These are phyloP conservation scores for Puccinia brachypodii DNA, from an alignment of 1,284 basidiomycete genomes.

Conservation along the genomic window DNA sequence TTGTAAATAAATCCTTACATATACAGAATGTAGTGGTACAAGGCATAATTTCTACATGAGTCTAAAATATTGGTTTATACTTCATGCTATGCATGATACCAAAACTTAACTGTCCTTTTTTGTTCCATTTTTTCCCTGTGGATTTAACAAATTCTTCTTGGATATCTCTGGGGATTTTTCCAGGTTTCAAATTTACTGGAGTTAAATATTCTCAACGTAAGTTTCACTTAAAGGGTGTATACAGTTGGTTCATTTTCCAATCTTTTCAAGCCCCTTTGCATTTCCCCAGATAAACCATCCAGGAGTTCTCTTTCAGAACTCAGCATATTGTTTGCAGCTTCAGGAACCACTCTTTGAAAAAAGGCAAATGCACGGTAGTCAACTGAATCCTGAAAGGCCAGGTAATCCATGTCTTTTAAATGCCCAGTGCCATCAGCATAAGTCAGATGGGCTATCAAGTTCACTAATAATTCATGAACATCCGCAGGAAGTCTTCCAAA, in stretches of 20 bases:
- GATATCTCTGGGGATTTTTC: too few relatives aligned
- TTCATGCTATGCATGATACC: too few relatives aligned
- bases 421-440: neutral
- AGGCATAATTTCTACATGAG: too few relatives aligned
- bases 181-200: too few relatives aligned
- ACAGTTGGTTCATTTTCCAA: neutral
- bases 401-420: neutral
- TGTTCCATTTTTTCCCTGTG: too few relatives aligned
- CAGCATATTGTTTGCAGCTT: neutral
- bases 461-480: conserved; percentile 5
- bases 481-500: conserved; percentile 29
- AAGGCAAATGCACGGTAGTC: conserved; percentile 19
- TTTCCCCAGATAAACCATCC: neutral
- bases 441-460: conserved; percentile 11
- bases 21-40: too few relatives aligned
- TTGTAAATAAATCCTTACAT: too few relatives aligned
- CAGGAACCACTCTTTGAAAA: conserved; percentile 4
- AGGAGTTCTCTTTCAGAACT: neutral
- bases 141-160: too few relatives aligned
- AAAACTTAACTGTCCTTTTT: too few relatives aligned
- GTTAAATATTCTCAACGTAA: neutral
- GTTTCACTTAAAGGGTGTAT: neutral
- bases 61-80: too few relatives aligned
- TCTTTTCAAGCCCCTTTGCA: neutral
- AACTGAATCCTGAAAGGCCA: conserved; percentile 15